Evolutionary conservation across 2,329 filamentous ascomycete species (phyloP).

Genomic region (Epichloe scottii): DNA sequence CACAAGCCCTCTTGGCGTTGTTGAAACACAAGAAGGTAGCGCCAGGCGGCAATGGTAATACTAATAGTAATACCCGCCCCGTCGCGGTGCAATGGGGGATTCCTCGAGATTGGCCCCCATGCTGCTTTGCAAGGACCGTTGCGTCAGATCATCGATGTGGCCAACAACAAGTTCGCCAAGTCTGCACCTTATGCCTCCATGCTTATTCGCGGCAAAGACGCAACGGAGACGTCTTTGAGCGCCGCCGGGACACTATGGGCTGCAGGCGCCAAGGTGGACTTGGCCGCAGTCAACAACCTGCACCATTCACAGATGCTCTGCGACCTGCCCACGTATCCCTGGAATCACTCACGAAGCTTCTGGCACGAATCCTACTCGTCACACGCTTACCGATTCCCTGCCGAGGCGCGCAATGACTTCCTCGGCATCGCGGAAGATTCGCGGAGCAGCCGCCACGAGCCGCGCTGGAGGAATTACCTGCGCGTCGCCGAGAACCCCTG

Average conservation of each 20-base stretch:
- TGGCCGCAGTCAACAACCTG: too few relatives aligned
- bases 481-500: slow-evolving; percentile 18
- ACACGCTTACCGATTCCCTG: slow-evolving; percentile 11
- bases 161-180: too few relatives aligned
- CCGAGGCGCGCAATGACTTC: slow-evolving; percentile 12
- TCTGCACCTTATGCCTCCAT: too few relatives aligned
- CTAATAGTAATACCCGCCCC: too few relatives aligned
- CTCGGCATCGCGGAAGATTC: slow-evolving; percentile 10
- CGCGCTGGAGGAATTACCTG: slow-evolving; percentile 21
- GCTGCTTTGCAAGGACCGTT: slow-evolving; percentile 21
- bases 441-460: slow-evolving; percentile 13
- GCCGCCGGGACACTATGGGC: slow-evolving; percentile 23
- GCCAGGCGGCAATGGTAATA: too few relatives aligned
- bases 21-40: too few relatives aligned
- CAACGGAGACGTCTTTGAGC: background rate
- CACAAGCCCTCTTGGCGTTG: background rate
- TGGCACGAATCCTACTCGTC: slow-evolving; percentile 15
- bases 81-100: background rate
- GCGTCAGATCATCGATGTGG: background rate
- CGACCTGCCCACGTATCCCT: slow-evolving; percentile 15
- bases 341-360: slow-evolving; percentile 17
- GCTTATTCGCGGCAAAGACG: background rate
- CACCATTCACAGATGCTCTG: too few relatives aligned
- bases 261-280: too few relatives aligned
- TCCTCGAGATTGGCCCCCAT: slow-evolving; percentile 30